A percentile compares a stretch with the other conserved stretches of the same genome.
Evolutionary conservation across 1,139 yeast species (phyloP).

Genomic region (Suhomyces atakaporum): DNA sequence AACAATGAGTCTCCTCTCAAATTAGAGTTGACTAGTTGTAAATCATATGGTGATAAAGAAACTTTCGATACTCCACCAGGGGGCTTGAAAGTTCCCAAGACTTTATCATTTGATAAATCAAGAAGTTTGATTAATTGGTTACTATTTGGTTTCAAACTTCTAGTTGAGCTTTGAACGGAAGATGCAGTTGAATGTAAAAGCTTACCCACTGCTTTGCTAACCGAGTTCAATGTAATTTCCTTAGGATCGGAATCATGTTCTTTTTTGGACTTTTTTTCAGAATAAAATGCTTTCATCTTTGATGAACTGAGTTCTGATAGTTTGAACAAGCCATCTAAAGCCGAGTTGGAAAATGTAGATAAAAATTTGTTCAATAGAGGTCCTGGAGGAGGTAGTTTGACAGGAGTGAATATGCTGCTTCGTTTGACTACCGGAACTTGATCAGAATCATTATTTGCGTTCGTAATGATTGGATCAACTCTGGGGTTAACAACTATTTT

Average conservation of each 20-base stretch:
- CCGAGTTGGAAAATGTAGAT: slow-evolving; percentile 51
- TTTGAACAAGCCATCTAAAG: slow-evolving; percentile 55
- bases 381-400: slow-evolving; percentile 47
- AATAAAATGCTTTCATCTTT: slow-evolving; percentile 41
- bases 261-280: slow-evolving; percentile 16
- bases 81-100: slow-evolving; percentile 55
- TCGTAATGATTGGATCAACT: slow-evolving; percentile 17
- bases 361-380: slow-evolving; percentile 50
- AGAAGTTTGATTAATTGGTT: slow-evolving; percentile 45
- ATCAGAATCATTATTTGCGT: slow-evolving; percentile 1
- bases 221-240: slow-evolving; percentile 28
- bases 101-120: slow-evolving; percentile 47
- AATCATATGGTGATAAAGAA: slow-evolving; percentile 64
- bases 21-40: slow-evolving; percentile 58
- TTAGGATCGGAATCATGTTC: slow-evolving; percentile 10
- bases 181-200: slow-evolving; percentile 41
- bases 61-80: slow-evolving; percentile 62
- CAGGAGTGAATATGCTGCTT: slow-evolving; percentile 37
- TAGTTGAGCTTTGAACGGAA: slow-evolving; percentile 31
- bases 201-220: slow-evolving; percentile 34
- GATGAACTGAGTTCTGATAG: slow-evolving; percentile 52
- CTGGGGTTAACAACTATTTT: slow-evolving; percentile 10
- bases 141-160: slow-evolving; percentile 26
- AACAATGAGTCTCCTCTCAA: slow-evolving; percentile 63
- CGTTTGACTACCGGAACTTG: slow-evolving; percentile 2